Conservation (phyloP, 257 asterid genomes). For the Orobanche coerulescens region DNA sequence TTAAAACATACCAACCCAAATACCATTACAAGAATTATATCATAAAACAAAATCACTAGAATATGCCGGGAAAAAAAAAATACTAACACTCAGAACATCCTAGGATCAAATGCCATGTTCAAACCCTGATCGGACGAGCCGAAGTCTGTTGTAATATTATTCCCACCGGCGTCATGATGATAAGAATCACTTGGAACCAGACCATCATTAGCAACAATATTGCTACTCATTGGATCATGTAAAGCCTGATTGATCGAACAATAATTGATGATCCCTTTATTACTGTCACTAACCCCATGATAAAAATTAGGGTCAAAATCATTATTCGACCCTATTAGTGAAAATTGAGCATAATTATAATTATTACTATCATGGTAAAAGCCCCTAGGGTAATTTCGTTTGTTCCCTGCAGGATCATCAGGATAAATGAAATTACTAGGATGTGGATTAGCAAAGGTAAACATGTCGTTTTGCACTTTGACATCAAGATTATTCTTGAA, state of each 20-base stretch:
- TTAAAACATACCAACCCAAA: too few species aligned
- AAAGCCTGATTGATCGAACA: not conserved
- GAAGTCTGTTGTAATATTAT: not conserved
- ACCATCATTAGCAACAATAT: not conserved
- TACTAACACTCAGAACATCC: slow-evolving; percentile 9
- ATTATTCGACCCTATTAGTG: not conserved
- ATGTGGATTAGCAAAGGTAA: not conserved
- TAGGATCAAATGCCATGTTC: not conserved
- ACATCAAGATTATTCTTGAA: slow-evolving; percentile 21
- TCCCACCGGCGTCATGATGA: not conserved
- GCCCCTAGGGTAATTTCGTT: not conserved
- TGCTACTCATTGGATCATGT: not conserved
- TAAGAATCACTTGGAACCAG: not conserved
- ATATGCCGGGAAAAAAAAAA: too few species aligned
- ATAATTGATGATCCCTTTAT: not conserved
- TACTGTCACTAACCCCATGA: not conserved
- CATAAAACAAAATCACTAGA: too few species aligned
- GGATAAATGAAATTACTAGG: not conserved
- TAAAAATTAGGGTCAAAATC: not conserved
- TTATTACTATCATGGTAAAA: not conserved
- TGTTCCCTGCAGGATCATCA: not conserved
- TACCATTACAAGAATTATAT: too few species aligned
- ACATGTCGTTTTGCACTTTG: not conserved
- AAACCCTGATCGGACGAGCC: not conserved
- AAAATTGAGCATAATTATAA: not conserved